A percentile compares a stretch with the other conserved stretches of the same genome.
Conservation (phyloP, 805 yeast genomes). For the Candida oleophila region DNA sequence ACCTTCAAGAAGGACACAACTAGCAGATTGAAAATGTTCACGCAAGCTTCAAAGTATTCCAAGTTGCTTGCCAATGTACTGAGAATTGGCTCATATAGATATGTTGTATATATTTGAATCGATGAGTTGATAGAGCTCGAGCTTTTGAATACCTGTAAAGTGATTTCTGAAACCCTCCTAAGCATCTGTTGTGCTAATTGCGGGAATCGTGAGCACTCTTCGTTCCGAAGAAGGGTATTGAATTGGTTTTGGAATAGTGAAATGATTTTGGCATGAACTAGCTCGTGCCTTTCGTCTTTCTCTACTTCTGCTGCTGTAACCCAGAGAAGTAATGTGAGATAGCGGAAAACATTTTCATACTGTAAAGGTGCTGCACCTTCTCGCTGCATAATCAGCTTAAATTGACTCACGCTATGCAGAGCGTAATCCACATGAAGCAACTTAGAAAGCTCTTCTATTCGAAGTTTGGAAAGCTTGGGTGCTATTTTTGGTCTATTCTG, state of each 20-base stretch:
- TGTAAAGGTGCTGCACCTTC: not conserved
- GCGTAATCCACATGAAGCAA: not conserved
- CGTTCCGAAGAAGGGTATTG: no score
- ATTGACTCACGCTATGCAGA: not conserved
- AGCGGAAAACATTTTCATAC: not conserved
- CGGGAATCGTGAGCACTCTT: no score
- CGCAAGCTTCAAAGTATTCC: not conserved
- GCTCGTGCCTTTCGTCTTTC: not conserved
- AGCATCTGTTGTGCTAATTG: not conserved
- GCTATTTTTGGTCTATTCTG: not conserved
- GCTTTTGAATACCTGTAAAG: not conserved
- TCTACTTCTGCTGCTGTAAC: not conserved
- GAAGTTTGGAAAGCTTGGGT: not conserved
- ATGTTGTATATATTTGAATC: not conserved
- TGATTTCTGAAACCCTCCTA: not conserved
- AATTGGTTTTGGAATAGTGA: not conserved
- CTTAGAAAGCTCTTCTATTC: not conserved
- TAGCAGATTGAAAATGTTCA: not conserved
- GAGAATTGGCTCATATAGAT: not conserved
- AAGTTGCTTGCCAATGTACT: not conserved
- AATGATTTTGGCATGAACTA: not conserved
- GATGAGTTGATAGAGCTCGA: not conserved
- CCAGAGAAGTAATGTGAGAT: not conserved
- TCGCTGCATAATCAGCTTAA: not conserved
- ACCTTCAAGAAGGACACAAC: not conserved